Conservation (phyloP, 176 grass and related monocot species). For the Phragmites australis region DNA sequence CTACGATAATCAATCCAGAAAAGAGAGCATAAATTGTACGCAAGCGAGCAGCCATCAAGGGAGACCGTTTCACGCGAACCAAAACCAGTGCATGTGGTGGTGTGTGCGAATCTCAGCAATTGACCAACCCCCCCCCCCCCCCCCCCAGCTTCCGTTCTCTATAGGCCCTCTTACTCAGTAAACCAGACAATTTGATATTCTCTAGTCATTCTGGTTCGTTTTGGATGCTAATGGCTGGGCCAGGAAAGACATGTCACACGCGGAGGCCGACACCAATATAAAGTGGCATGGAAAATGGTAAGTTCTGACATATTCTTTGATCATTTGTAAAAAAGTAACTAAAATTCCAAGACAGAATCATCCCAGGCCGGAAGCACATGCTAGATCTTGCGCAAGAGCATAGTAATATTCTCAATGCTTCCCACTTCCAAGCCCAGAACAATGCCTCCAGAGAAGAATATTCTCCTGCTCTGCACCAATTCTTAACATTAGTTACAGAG, state of each 20-base stretch:
- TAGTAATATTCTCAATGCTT: slow-evolving; percentile 25
- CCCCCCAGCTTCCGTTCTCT: not conserved
- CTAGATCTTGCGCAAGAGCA: not conserved
- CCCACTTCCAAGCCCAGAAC: not conserved
- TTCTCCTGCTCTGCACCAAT: not conserved
- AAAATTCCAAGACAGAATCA: not conserved
- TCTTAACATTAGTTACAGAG: not conserved
- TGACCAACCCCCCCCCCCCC: no score
- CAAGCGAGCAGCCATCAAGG: slow-evolving; percentile 1
- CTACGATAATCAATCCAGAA: not conserved
- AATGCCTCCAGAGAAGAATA: not conserved
- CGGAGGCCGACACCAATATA: not conserved
- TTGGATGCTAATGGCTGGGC: not conserved
- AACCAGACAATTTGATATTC: not conserved
- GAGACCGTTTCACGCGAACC: slow-evolving; percentile 25
- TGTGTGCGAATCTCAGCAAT: not conserved
- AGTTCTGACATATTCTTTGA: not conserved
- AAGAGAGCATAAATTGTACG: slow-evolving; percentile 18
- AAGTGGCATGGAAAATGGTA: no score
- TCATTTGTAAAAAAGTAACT: not conserved
- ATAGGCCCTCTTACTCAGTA: not conserved
- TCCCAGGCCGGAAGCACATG: slow-evolving; percentile 3
- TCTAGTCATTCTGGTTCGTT: not conserved
- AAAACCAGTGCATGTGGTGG: not conserved
- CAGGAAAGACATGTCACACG: not conserved